A percentile compares a stretch with the other conserved stretches of the same genome.
phyloP scores from a whole-genome alignment of 179 eudicot species.

The Silene noctiflora region DNA sequence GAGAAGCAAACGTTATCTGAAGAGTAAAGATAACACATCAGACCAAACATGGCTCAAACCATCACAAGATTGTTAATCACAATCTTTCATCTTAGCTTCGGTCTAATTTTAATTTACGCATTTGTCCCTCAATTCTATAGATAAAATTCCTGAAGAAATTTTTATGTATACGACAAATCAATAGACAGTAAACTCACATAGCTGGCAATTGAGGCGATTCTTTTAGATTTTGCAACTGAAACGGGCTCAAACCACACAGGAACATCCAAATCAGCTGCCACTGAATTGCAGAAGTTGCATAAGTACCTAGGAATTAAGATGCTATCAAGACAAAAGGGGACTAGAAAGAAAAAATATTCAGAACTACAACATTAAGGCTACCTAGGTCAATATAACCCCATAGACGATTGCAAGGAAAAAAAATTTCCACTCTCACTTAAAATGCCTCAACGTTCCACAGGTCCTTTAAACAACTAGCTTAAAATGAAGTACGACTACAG shows the following conservation, averaged over 20 bases:
- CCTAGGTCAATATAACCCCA: neutral
- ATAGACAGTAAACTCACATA: conserved; percentile 50
- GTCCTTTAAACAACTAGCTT: neutral
- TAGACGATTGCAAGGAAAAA: neutral
- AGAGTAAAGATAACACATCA: neutral
- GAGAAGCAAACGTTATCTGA: conserved; percentile 86
- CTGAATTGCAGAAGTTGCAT: conserved; percentile 39
- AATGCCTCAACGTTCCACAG: neutral
- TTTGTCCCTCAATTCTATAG: neutral
- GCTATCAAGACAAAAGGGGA: conserved; percentile 1
- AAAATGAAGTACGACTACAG: neutral
- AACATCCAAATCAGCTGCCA: conserved; percentile 59
- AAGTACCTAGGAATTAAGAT: neutral
- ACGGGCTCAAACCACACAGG: conserved; percentile 99
- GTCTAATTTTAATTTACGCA: neutral
- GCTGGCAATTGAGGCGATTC: conserved; percentile 62
- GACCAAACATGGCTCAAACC: neutral
- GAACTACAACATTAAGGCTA: neutral
- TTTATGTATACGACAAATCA: neutral
- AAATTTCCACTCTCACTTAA: neutral
- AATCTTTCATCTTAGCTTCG: neutral
- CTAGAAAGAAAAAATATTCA: neutral
- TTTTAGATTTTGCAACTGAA: conserved; percentile 76
- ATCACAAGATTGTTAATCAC: neutral
- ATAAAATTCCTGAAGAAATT: neutral